phyloP scores from a whole-genome alignment of 176 grass and related monocot genomes.

The Elaeis guineensis region DNA sequence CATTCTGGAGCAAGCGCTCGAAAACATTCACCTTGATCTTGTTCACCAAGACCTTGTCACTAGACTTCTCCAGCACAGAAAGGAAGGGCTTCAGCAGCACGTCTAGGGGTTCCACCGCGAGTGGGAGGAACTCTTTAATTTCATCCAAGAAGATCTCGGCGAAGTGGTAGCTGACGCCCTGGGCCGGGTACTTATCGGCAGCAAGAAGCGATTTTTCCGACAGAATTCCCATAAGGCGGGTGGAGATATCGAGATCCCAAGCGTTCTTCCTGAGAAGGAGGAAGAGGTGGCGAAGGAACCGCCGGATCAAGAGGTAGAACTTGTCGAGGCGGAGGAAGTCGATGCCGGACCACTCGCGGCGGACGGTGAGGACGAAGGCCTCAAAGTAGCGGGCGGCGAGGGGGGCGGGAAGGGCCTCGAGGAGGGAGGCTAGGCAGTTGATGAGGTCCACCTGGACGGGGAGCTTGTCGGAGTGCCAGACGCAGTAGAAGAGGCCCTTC shows the following conservation, averaged over 20 bases:
- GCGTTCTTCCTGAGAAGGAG: slow-evolving; percentile 37
- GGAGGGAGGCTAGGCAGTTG: slow-evolving; percentile 47
- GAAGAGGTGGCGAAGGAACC: slow-evolving; percentile 64
- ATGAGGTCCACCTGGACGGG: slow-evolving; percentile 59
- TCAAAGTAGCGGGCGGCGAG: slow-evolving; percentile 47
- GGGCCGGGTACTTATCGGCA: not conserved
- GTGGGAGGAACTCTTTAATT: slow-evolving; percentile 46
- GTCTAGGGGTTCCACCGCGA: slow-evolving; percentile 30
- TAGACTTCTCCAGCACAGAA: slow-evolving; percentile 48
- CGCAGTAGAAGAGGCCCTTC: slow-evolving; percentile 99
- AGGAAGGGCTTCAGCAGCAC: slow-evolving; percentile 54
- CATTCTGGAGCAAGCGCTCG: slow-evolving; percentile 40
- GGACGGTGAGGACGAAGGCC: slow-evolving; percentile 62
- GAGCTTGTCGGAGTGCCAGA: slow-evolving; percentile 90
- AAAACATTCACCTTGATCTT: slow-evolving; percentile 72
- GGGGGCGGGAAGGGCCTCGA: slow-evolving; percentile 27
- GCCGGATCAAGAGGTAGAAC: slow-evolving; percentile 87
- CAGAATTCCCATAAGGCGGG: slow-evolving; percentile 30
- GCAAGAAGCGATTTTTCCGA: slow-evolving; percentile 43
- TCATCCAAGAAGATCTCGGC: slow-evolving; percentile 82
- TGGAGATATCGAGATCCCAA: slow-evolving; percentile 33
- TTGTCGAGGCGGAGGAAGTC: slow-evolving; percentile 88
- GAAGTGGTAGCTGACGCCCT: slow-evolving; percentile 55
- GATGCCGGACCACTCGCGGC: slow-evolving; percentile 80
- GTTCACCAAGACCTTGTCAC: slow-evolving; percentile 50